Conservation (phyloP, 768 basidiomycete genomes). For the Strobilomyces dryophilus region DNA sequence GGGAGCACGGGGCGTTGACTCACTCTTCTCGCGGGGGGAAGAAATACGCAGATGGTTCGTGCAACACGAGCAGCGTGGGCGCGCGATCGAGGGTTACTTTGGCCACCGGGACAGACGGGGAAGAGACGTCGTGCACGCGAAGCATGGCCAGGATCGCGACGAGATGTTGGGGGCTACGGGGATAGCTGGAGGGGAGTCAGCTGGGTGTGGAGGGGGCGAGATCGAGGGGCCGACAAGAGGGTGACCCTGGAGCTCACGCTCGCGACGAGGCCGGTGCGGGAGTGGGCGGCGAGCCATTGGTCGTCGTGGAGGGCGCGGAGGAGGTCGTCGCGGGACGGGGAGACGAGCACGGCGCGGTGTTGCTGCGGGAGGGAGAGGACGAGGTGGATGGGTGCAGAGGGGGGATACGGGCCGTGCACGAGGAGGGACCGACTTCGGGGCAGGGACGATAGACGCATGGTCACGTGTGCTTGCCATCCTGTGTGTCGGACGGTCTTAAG, state of each 20-base stretch:
- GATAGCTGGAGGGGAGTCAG: constrained; percentile 46
- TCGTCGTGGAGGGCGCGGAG: constrained; percentile 49
- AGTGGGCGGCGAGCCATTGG: constrained; percentile 34
- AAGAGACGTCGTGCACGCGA: constrained; percentile 26
- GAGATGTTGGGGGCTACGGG: constrained; percentile 56
- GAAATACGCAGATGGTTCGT: constrained; percentile 60
- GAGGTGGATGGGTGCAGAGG: constrained; percentile 69
- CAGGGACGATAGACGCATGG: constrained; percentile 40
- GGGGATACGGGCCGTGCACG: constrained; percentile 56
- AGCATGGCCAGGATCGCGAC: constrained; percentile 49
- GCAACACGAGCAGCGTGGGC: constrained; percentile 55
- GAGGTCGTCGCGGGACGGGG: constrained; percentile 48
- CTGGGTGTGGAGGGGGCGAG: not conserved
- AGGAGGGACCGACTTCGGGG: constrained; percentile 58
- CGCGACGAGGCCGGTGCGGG: constrained; percentile 36
- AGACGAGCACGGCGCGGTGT: constrained; percentile 43
- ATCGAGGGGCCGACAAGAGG: constrained; percentile 48
- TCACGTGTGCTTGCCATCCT: constrained; percentile 25
- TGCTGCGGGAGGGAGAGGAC: constrained; percentile 44
- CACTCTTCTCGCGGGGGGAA: constrained; percentile 22
- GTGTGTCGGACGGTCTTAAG: constrained; percentile 10
- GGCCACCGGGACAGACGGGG: constrained; percentile 19
- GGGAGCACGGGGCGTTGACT: constrained; percentile 5
- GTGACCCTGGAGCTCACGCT: constrained; percentile 41
- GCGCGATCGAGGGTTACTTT: constrained; percentile 35